Conservation (phyloP, 768 basidiomycete genomes). For the Clitopilus passeckerianus region DNA sequence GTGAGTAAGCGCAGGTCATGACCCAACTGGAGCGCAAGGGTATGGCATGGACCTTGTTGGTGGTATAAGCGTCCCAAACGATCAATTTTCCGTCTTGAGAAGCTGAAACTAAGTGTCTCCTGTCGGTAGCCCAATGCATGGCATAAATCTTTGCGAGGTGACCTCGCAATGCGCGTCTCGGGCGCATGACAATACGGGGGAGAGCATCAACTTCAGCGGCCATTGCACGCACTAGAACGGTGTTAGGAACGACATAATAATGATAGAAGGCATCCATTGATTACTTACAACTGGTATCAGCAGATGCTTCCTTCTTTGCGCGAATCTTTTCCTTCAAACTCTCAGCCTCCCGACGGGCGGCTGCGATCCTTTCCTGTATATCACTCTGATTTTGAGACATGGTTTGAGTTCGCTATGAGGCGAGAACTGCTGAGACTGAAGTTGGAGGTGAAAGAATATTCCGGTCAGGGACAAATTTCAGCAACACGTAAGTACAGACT, state of each 20-base stretch:
- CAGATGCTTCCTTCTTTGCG: slow-evolving; percentile 91
- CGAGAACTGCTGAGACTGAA: background rate
- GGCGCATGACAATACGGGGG: slow-evolving; percentile 95
- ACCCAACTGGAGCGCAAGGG: slow-evolving; percentile 98
- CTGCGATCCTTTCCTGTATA: slow-evolving; percentile 90
- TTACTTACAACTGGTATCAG: slow-evolving; percentile 92
- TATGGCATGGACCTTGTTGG: slow-evolving; percentile 99
- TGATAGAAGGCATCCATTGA: slow-evolving; percentile 3
- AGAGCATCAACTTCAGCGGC: slow-evolving; percentile 94
- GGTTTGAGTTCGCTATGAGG: slow-evolving; percentile 9
- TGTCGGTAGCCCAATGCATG: slow-evolving; percentile 99
- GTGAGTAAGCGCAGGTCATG: slow-evolving; percentile 99
- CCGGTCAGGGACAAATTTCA: background rate
- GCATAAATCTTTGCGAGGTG: slow-evolving; percentile 99
- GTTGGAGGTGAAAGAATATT: slow-evolving; percentile 1
- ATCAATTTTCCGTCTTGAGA: slow-evolving; percentile 99
- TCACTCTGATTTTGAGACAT: slow-evolving; percentile 84
- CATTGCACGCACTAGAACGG: slow-evolving; percentile 86
- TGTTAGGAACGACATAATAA: slow-evolving; percentile 10
- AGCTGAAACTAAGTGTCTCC: slow-evolving; percentile 97
- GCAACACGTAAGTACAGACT: background rate
- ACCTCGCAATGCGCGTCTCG: slow-evolving; percentile 90
- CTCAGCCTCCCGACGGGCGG: slow-evolving; percentile 95
- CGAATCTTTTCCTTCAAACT: slow-evolving; percentile 98
- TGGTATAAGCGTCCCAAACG: slow-evolving; percentile 99